phyloP scores from a whole-genome alignment of 139 green algal genomes.

The Micractinium sp. region DNA sequence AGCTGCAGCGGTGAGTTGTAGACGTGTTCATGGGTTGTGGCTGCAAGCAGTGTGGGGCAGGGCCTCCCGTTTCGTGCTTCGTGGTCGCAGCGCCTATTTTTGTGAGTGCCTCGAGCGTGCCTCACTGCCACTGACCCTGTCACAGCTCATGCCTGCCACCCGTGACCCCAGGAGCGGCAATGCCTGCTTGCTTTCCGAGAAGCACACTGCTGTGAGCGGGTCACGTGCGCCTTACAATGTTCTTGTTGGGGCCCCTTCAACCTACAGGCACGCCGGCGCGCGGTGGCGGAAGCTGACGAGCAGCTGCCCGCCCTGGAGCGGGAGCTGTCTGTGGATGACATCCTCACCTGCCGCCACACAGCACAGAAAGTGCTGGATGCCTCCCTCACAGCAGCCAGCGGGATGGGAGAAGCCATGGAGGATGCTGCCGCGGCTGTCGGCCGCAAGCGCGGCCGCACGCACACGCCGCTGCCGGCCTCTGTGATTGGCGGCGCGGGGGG shows the following conservation, averaged over 20 bases:
- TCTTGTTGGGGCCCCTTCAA: background rate
- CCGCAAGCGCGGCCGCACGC: background rate
- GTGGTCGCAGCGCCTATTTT: no score
- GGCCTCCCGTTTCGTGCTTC: no score
- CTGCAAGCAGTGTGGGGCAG: no score
- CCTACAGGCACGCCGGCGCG: background rate
- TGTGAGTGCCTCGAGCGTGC: no score
- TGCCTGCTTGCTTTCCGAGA: background rate
- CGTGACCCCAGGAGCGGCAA: no score
- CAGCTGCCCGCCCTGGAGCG: slow-evolving; percentile 49
- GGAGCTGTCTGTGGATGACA: slow-evolving; percentile 41
- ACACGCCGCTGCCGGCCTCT: background rate
- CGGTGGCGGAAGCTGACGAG: slow-evolving; percentile 2
- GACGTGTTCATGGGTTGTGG: no score
- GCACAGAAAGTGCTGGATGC: slow-evolving; percentile 39
- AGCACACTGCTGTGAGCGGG: background rate
- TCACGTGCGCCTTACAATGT: background rate
- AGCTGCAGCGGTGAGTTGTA: background rate
- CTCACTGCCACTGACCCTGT: no score
- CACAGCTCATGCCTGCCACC: no score
- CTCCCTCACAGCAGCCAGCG: background rate
- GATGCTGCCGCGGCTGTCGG: background rate
- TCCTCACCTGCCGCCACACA: slow-evolving; percentile 45
- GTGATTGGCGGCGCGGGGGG: background rate
- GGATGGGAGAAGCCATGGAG: slow-evolving; percentile 10